phyloP scores from a whole-genome alignment of 495 filamentous ascomycete genomes.

The Schizothecium vesticola region DNA sequence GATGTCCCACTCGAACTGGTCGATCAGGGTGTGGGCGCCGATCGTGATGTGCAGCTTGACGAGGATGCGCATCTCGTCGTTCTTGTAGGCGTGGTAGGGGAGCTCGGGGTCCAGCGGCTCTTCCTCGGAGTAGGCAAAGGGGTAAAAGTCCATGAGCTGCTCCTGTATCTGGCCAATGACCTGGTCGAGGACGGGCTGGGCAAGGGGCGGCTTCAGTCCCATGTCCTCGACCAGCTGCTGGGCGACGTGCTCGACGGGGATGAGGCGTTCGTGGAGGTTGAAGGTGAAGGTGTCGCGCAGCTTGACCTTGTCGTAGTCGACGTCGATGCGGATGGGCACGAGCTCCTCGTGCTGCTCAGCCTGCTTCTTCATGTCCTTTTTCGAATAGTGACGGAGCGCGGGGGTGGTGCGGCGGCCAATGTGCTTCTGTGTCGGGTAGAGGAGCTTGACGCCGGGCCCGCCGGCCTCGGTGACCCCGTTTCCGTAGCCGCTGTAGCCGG shows the following conservation, averaged over 20 bases:
- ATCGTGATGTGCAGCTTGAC: slow-evolving; percentile 98
- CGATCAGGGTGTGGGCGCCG: slow-evolving; percentile 85
- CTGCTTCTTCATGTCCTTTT: slow-evolving; percentile 75
- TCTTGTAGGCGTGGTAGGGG: slow-evolving; percentile 91
- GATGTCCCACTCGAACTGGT: slow-evolving; percentile 99
- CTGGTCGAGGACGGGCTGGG: slow-evolving; percentile 68
- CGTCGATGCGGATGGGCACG: slow-evolving; percentile 84
- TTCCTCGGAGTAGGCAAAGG: slow-evolving; percentile 82
- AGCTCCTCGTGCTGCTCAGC: slow-evolving; percentile 86
- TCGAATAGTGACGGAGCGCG: slow-evolving; percentile 56
- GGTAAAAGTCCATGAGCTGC: slow-evolving; percentile 88
- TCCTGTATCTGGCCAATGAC: slow-evolving; percentile 77
- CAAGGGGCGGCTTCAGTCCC: slow-evolving; percentile 58
- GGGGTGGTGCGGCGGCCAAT: slow-evolving; percentile 69
- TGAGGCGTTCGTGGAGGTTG: slow-evolving; percentile 88
- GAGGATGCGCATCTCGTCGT: slow-evolving; percentile 95
- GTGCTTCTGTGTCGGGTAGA: slow-evolving; percentile 71
- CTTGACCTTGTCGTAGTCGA: slow-evolving; percentile 93
- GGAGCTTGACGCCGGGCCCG: slow-evolving; percentile 42
- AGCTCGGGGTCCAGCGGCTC: slow-evolving; percentile 84
- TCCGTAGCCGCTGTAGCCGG: slow-evolving; percentile 84
- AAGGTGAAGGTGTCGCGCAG: slow-evolving; percentile 97
- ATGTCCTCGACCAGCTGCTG: slow-evolving; percentile 89
- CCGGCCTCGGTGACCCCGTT: slow-evolving; percentile 71
- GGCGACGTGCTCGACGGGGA: slow-evolving; percentile 74